Base-by-base conservation (phyloP, 495 filamentous ascomycete species). In the Xylaria grammica region DNA sequence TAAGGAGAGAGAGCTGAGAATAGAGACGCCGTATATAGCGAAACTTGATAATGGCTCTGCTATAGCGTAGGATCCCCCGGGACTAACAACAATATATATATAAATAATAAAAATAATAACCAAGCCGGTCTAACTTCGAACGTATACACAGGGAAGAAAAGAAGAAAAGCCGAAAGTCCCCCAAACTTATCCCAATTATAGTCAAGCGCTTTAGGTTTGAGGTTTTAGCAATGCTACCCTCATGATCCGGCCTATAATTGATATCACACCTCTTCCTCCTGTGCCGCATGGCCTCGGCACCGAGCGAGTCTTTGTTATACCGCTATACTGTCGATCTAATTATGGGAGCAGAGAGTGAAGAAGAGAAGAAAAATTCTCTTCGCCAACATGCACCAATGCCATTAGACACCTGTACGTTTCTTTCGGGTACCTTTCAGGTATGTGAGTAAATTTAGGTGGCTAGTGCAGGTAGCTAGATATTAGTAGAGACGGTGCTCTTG, bases 161-260 rank as follows among this genome's bases (percentile, higher is more conserved):
- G 53, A 22, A 40, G 17, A 45, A 13, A 9, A 19, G 42, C 11
- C 17, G 9, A 46, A 34, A 22, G 17, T 9, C 40, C 56, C 56
- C 56, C 40, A 59, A 59, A 48, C 8, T 36, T 29, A 59, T 34
- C 29, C 56, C 56, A 59, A 59, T 42, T 46, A 59, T 59, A 59
- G 56, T 11, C 22, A 58, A 45, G 36, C 6, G 9, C 30, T 26
- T 13, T 17, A n/a, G 32, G 4, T 24, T 59, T 19, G 36, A 46
- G 24, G 17, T 48, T 48, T 32, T 42, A 22, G 27, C 34, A 42
- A 48, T 48, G 27, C 27, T 59, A 59, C 56, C 56, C 56, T 59
- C 56, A 42, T 36, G 56, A 59, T 59, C 56, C 42, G 30, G 40
- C 40, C 22, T 42, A 20, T 20, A 20, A 46, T 48, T 42, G 27